phyloP scores from a whole-genome alignment of 805 yeast genomes.

The Ogataea naganishii region DNA sequence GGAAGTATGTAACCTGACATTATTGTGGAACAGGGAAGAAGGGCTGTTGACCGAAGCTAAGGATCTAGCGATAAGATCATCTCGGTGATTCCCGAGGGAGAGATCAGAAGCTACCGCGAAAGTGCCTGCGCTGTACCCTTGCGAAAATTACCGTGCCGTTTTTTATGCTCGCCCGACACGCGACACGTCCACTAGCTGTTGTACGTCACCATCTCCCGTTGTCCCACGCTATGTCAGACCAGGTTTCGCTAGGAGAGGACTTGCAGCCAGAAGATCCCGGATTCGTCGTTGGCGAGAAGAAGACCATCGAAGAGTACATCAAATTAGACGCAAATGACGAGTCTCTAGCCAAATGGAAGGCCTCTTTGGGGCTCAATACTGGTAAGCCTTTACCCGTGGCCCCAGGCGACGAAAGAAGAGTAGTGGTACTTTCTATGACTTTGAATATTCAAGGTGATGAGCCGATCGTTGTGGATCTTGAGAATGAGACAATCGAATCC shows the following conservation, averaged over 20 bases:
- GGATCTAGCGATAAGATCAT: too few relatives aligned
- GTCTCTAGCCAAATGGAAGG: slow-evolving; percentile 86
- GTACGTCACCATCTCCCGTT: too few relatives aligned
- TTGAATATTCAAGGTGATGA: slow-evolving; percentile 57
- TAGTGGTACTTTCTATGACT: slow-evolving; percentile 72
- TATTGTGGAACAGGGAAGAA: too few relatives aligned
- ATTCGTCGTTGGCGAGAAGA: slow-evolving; percentile 59
- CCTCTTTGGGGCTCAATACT: slow-evolving; percentile 66
- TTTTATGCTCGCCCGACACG: too few relatives aligned
- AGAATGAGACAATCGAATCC: slow-evolving; percentile 49
- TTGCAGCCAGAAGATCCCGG: slow-evolving; percentile 57
- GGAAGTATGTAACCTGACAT: slow-evolving; percentile 22
- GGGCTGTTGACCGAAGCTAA: too few relatives aligned
- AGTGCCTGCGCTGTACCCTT: too few relatives aligned
- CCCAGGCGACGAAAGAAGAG: slow-evolving; percentile 66
- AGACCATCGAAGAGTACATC: slow-evolving; percentile 76
- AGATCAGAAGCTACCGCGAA: too few relatives aligned
- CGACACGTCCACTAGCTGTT: too few relatives aligned
- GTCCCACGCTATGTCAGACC: too few relatives aligned
- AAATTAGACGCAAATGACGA: slow-evolving; percentile 85
- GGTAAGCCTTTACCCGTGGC: slow-evolving; percentile 53
- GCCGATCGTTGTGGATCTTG: slow-evolving; percentile 64
- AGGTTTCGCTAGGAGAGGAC: slow-evolving; percentile 48
- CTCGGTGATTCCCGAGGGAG: too few relatives aligned
- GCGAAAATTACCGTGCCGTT: too few relatives aligned